Evolutionary conservation across 805 yeast species (phyloP).

Genomic region (Starmerella geochares): DNA sequence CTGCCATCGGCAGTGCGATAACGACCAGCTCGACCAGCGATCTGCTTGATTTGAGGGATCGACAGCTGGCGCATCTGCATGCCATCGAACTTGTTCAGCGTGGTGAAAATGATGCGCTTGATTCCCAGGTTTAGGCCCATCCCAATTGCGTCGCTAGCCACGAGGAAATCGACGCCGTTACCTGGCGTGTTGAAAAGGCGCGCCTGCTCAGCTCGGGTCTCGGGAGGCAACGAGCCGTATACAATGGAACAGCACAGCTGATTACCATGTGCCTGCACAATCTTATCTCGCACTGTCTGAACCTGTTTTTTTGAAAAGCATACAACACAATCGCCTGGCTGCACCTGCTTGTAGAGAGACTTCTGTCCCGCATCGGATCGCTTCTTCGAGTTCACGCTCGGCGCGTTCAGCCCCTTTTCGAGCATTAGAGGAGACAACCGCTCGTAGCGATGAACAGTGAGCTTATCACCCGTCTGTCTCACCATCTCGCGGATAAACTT

Average conservation of each 20-base stretch:
- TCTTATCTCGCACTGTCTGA: conserved; percentile 53
- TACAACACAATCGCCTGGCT: conserved; percentile 79
- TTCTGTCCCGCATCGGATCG: neutral
- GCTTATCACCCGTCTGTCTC: conserved; percentile 64
- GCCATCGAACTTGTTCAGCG: conserved; percentile 64
- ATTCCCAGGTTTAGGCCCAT: conserved; percentile 91
- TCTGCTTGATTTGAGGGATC: conserved; percentile 70
- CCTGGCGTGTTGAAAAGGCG: conserved; percentile 50
- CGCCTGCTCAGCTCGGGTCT: conserved; percentile 80
- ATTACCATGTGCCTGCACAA: conserved; percentile 46
- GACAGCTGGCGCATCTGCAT: conserved; percentile 37
- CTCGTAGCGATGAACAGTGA: conserved; percentile 59
- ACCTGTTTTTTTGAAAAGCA: conserved; percentile 72
- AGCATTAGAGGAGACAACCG: conserved; percentile 65
- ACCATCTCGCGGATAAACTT: conserved; percentile 51
- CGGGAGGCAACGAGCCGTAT: conserved; percentile 94
- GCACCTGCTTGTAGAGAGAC: conserved; percentile 31
- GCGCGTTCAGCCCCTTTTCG: conserved; percentile 28
- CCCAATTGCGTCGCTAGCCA: conserved; percentile 95
- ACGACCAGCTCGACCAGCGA: conserved; percentile 94
- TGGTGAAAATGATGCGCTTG: conserved; percentile 64
- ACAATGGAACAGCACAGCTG: conserved; percentile 59
- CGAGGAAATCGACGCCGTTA: conserved; percentile 71
- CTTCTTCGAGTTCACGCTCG: neutral
- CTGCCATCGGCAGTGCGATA: conserved; percentile 46